These are phyloP conservation scores for Agapanthus africanus DNA, from an alignment of 106 monocot genomes.

Conservation along the genomic window DNA sequence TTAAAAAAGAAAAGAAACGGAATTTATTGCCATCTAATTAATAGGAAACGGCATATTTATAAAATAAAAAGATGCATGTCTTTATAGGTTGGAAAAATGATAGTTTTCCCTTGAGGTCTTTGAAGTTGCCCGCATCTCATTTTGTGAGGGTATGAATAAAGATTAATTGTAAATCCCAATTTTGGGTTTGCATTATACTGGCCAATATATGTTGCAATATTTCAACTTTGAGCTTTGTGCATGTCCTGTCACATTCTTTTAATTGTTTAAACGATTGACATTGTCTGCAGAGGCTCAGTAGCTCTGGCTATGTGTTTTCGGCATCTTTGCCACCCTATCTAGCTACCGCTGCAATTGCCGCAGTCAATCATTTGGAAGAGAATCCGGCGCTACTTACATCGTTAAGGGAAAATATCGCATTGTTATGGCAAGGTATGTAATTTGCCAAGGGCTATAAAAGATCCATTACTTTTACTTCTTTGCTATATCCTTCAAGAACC, in stretches of 20 bases:
- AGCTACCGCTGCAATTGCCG: conserved; percentile 27
- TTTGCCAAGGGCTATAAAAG: not conserved
- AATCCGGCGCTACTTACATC: conserved; percentile 18
- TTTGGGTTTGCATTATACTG: too few relatives aligned
- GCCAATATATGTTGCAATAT: not conserved
- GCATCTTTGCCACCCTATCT: conserved; percentile 55
- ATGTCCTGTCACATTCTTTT: not conserved
- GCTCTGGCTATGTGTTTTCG: conserved; percentile 44
- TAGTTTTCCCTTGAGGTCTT: too few relatives aligned
- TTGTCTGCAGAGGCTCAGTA: conserved; percentile 66
- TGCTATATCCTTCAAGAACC: not conserved
- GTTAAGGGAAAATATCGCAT: conserved; percentile 13
- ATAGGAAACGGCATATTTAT: too few relatives aligned
- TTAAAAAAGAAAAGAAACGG: too few relatives aligned
- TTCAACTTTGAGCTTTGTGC: not conserved
- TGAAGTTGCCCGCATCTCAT: too few relatives aligned
- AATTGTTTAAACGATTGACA: not conserved
- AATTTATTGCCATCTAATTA: too few relatives aligned
- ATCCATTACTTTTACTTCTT: not conserved
- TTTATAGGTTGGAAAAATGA: too few relatives aligned
- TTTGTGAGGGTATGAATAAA: too few relatives aligned
- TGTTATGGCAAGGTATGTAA: conserved; percentile 16
- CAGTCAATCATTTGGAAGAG: conserved; percentile 24
- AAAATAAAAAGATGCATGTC: too few relatives aligned
- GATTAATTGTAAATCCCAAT: too few relatives aligned